Evolutionary conservation across 2,329 filamentous ascomycete species (phyloP), one percentile per base, ranked within the genome.

Genomic region (Alternaria solani): DNA sequence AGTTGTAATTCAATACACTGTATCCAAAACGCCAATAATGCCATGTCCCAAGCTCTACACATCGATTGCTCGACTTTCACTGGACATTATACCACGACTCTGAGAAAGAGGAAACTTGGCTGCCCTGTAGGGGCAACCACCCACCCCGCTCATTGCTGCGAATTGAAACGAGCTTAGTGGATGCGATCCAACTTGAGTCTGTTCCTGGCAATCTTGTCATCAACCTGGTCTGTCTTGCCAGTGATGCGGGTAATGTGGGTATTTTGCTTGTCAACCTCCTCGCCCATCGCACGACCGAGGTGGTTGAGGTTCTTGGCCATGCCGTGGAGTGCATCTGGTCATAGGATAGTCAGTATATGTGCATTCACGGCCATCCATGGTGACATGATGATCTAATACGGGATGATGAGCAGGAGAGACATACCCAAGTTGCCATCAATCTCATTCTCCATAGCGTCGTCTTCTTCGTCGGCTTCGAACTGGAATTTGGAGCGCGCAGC

Each of bases 191-290:
- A 77, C 68, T 88, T 86, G 71, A 89, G 88, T 66, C 90, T 85
- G 82, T 94, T 94, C 86, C 92, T 88, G 59, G 88, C 88, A 71
- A 94, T 91, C 74, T 91, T 87, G 67, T 94, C 91, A 51, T 77
- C 75, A 86, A 96, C 91, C 69, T 84, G 86, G 76, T 96, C 93
- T 80, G 89, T 94, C 92, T 96, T 96, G 67, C 82, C 82, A 66
- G 87, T 91, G 74, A 97, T 92, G 60, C 89, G 86, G 63, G 91
- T 89, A 72, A 97, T 90, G 72, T 89, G 85, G 70, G 86, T 85
- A 79, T 96, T 96, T 81, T 96, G 91, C 59, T 86, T 81, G 62
- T 92, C 89, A 25, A 95, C 85, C 75, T 95, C 92, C 47, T 86
- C 82, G 48, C 89, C 90, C 73, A 93, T 94, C 46, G 90, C 91